Percentiles rank a stretch among this genome's conserved stretches.
Conservation (phyloP, 2,329 filamentous ascomycete species). For the Zasmidium citrigriseum region DNA sequence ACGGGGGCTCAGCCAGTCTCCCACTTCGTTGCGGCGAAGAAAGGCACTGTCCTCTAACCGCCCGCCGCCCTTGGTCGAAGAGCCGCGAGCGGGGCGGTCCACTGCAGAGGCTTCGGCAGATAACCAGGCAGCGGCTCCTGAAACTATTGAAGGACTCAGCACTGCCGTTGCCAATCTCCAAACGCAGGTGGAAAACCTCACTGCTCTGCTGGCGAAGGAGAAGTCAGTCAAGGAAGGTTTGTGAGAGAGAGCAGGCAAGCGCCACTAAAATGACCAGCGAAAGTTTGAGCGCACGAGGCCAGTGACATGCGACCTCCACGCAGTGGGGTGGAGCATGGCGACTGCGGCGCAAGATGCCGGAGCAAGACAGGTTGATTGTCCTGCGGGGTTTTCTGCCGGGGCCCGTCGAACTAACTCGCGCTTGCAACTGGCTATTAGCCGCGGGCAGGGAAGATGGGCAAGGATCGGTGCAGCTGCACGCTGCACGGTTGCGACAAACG, state of each 20-base stretch:
- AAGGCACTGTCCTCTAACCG: conserved; percentile 16
- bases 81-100: conserved; percentile 20
- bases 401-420: conserved; percentile 5
- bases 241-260: conserved; percentile 11
- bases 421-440: conserved; percentile 8
- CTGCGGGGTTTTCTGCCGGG: too few relatives aligned
- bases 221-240: conserved; percentile 2
- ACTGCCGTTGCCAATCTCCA: conserved; percentile 25
- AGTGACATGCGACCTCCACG: conserved; percentile 10
- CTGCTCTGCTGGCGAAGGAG: conserved; percentile 16
- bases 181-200: conserved; percentile 23
- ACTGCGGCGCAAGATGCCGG: conserved; percentile 2
- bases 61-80: conserved; percentile 18
- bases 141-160: conserved; percentile 21
- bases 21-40: conserved; percentile 19
- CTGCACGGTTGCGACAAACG: conserved; percentile 3
- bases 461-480: conserved; percentile 6
- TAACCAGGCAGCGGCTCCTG: conserved; percentile 18
- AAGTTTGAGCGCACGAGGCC: conserved; percentile 9
- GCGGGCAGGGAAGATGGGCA: conserved; percentile 7
- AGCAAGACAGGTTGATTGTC: neutral
- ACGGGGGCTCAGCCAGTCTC: conserved; percentile 16
- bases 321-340: conserved; percentile 2
- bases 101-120: conserved; percentile 12
- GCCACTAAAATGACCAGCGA: conserved; percentile 9